Evolutionary conservation across 768 basidiomycete genomes (phyloP).

Genomic region (Naematelia encephala): DNA sequence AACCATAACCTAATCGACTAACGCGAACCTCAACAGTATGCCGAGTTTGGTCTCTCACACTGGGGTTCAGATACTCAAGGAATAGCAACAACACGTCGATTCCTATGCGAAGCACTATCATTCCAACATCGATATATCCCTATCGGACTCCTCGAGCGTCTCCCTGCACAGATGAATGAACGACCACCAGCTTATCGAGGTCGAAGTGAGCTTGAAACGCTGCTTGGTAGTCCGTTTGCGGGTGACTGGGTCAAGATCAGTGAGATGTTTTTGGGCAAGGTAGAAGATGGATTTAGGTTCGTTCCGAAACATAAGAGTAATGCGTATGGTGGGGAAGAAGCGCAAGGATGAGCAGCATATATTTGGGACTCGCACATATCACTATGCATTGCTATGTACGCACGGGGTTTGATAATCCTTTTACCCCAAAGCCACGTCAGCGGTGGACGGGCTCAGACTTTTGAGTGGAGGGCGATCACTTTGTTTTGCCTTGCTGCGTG

Average conservation of each 20-base stretch:
- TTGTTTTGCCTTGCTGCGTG: no score
- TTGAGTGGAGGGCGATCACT: no score
- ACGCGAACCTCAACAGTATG: no score
- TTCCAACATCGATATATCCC: constrained; percentile 97
- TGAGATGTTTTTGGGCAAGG: constrained; percentile 89
- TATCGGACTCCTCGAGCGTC: constrained; percentile 78
- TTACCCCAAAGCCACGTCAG: no score
- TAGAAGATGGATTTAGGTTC: constrained; percentile 75
- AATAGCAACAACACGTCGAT: constrained; percentile 84
- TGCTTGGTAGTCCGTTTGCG: constrained; percentile 33
- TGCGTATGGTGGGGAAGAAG: constrained; percentile 51
- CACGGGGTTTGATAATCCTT: no score
- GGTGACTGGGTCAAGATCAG: constrained; percentile 62
- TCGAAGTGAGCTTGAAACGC: constrained; percentile 65
- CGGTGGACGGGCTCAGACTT: no score
- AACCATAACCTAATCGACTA: no score
- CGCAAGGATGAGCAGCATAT: constrained; percentile 38
- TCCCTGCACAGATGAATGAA: constrained; percentile 83
- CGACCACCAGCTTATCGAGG: constrained; percentile 83
- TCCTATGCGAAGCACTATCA: constrained; percentile 89
- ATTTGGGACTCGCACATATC: no score
- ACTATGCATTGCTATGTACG: no score
- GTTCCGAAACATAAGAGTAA: constrained; percentile 95
- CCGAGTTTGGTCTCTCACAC: constrained; percentile 75
- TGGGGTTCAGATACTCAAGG: constrained; percentile 60